These are phyloP conservation scores for Wickerhamomyces tratensis DNA, from an alignment of 805 yeast species.

Conservation along the genomic window DNA sequence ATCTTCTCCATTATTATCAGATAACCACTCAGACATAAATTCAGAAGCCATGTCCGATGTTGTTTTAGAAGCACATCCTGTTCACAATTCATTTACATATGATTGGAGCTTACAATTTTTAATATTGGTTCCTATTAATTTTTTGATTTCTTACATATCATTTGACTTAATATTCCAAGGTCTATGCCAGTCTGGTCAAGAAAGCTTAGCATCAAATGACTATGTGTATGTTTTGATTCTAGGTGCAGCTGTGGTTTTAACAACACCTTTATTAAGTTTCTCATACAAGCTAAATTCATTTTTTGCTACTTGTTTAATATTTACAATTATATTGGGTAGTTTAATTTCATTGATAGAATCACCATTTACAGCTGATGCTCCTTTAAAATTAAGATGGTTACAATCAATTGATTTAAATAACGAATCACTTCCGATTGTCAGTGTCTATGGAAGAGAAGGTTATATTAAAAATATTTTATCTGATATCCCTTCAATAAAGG, in stretches of 20 bases:
- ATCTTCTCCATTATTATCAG: constrained; percentile 23
- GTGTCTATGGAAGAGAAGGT: constrained; percentile 42
- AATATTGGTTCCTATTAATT: constrained; percentile 55
- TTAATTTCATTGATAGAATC: constrained; percentile 26
- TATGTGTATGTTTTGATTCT: constrained; percentile 27
- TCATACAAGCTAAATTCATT: constrained; percentile 54
- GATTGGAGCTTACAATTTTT: constrained; percentile 79
- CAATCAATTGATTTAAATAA: constrained; percentile 45
- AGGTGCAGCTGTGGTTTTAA: constrained; percentile 25
- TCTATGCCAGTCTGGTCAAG: constrained; percentile 62
- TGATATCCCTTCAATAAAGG: constrained; percentile 59
- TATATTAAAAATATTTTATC: constrained; percentile 34
- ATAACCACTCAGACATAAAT: constrained; percentile 8
- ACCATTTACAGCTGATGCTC: constrained; percentile 56
- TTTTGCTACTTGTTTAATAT: constrained; percentile 30
- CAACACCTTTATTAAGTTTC: constrained; percentile 55
- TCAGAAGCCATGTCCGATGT: constrained; percentile 6
- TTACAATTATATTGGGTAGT: constrained; percentile 29
- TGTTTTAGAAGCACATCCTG: constrained; percentile 11
- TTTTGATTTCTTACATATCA: constrained; percentile 44
- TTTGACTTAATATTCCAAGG: constrained; percentile 49
- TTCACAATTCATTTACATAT: constrained; percentile 39
- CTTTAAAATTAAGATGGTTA: constrained; percentile 63
- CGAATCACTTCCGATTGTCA: constrained; percentile 24
- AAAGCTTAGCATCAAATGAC: constrained; percentile 36